Conservation (phyloP, 1,284 basidiomycete species). For the Boletellus deceptivus region DNA sequence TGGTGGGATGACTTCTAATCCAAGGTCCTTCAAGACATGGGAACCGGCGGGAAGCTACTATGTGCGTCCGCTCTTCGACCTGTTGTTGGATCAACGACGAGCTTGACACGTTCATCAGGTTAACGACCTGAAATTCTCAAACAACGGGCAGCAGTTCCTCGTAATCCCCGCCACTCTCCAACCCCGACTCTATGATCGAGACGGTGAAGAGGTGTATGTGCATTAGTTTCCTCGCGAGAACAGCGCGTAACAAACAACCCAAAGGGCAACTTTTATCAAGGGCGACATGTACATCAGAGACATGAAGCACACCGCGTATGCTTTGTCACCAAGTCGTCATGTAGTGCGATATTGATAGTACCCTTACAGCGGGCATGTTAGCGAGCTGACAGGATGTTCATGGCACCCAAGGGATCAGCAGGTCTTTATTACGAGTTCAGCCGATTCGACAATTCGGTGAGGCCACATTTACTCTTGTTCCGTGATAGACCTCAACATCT, state of each 20-base stretch:
- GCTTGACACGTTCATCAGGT: slow-evolving; percentile 50
- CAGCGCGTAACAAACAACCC: slow-evolving; percentile 48
- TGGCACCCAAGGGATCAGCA: slow-evolving; percentile 89
- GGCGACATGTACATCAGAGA: slow-evolving; percentile 98
- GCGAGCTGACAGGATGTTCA: slow-evolving; percentile 83
- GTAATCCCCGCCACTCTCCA: slow-evolving; percentile 87
- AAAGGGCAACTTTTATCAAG: slow-evolving; percentile 84
- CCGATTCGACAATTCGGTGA: slow-evolving; percentile 91
- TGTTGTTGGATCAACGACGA: not conserved
- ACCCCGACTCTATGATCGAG: slow-evolving; percentile 84
- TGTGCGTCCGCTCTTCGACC: slow-evolving; percentile 47
- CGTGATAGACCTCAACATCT: slow-evolving; percentile 5
- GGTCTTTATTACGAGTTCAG: slow-evolving; percentile 89
- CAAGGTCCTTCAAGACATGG: slow-evolving; percentile 93
- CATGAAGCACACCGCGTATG: slow-evolving; percentile 93
- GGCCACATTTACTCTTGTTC: slow-evolving; percentile 19
- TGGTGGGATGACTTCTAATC: slow-evolving; percentile 91
- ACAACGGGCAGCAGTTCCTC: slow-evolving; percentile 82
- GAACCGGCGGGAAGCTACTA: slow-evolving; percentile 93
- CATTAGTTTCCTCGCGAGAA: slow-evolving; percentile 17
- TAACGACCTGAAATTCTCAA: slow-evolving; percentile 85
- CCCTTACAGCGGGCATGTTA: slow-evolving; percentile 84
- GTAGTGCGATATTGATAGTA: slow-evolving; percentile 9
- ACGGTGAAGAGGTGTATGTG: slow-evolving; percentile 87
- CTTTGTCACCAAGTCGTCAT: slow-evolving; percentile 12